Evolutionary conservation across 805 yeast genomes (phyloP), one percentile per base, ranked within the genome.

Genomic region (Brettanomyces naardenensis): DNA sequence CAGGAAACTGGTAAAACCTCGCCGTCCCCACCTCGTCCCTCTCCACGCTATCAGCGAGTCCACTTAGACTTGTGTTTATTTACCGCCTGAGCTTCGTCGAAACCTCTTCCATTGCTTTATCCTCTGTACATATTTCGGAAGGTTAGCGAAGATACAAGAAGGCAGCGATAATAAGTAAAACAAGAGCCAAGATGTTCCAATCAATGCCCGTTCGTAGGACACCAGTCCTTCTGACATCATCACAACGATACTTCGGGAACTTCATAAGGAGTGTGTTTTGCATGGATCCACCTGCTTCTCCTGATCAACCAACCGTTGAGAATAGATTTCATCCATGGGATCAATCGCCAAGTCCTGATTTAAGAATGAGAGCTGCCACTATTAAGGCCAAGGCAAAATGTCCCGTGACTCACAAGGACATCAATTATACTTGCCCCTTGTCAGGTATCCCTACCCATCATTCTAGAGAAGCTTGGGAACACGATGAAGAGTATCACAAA

Each of bases 361-460:
- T 90, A 42, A 74, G 97, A 46, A 82, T 86, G 47, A 72, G 97
- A 44, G 97, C 97, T 1, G 96, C 95, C 17, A 76, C 80, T 41
- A 92, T 90, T 44, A 74, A 89, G 55, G 81, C 95, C 4, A 70
- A 79, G 44, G 96, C 95, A 9, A 73, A 75, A 53, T 90, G 97
- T 59, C 97, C 97, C 0, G 92, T 89, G 10, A 89, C 97, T 0
- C 69, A 77, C 15, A 73, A 78, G 45, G 80, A 82, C 33, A 85
- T 92, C 42, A 71, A 80, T 47, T 92, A 70, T 58, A 85, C 89
- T 2, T 92, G 97, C 64, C 98, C 98, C 2, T 65, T 73, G 40
- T 84, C 95, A 4, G 98, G 98, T 3, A 88, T 92, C 36, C 98
- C 99, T 19, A 92, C 98, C 4, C 98, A 92, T 59, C 94, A 86